Percentiles rank a stretch among this genome's conserved stretches.
phyloP scores from a whole-genome alignment of 441 rosid species.

The Pelargonium australe region DNA sequence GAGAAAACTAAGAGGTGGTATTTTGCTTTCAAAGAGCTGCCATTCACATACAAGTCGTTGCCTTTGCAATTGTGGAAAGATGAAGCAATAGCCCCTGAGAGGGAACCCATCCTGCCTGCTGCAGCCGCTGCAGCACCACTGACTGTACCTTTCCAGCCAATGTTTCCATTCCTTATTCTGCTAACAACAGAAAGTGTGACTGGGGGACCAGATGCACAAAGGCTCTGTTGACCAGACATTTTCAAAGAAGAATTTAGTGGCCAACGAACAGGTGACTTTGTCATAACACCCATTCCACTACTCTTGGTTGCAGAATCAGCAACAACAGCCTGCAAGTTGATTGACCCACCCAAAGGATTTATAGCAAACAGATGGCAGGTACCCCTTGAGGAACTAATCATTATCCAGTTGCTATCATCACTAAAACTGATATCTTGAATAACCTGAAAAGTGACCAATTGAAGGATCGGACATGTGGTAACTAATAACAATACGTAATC shows the following conservation, averaged over 20 bases:
- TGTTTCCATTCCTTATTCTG: constrained; percentile 70
- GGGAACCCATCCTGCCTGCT: constrained; percentile 58
- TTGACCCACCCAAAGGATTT: constrained; percentile 54
- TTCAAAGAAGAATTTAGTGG: constrained; percentile 29
- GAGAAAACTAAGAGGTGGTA: constrained; percentile 69
- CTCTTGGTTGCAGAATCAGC: constrained; percentile 28
- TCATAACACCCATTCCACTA: constrained; percentile 26
- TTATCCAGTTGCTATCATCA: constrained; percentile 73
- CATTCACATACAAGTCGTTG: constrained; percentile 25
- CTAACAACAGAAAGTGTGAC: constrained; percentile 65
- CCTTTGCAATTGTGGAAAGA: constrained; percentile 56
- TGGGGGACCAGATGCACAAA: constrained; percentile 49
- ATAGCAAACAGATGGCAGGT: constrained; percentile 89
- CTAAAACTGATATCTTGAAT: constrained; percentile 91
- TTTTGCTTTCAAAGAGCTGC: constrained; percentile 36
- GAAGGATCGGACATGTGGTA: not conserved
- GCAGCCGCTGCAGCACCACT: constrained; percentile 84
- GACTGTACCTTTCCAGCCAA: constrained; percentile 73
- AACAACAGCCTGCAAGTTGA: constrained; percentile 30
- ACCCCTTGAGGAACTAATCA: constrained; percentile 89
- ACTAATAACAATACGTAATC: not conserved
- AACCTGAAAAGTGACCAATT: constrained; percentile 40
- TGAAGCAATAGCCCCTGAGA: constrained; percentile 68
- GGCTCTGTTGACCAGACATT: constrained; percentile 30
- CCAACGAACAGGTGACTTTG: constrained; percentile 35